Evolutionary conservation across 2,329 filamentous ascomycete species (phyloP), one percentile per base, ranked within the genome.

Genomic region (Epicoccum sorghinum): DNA sequence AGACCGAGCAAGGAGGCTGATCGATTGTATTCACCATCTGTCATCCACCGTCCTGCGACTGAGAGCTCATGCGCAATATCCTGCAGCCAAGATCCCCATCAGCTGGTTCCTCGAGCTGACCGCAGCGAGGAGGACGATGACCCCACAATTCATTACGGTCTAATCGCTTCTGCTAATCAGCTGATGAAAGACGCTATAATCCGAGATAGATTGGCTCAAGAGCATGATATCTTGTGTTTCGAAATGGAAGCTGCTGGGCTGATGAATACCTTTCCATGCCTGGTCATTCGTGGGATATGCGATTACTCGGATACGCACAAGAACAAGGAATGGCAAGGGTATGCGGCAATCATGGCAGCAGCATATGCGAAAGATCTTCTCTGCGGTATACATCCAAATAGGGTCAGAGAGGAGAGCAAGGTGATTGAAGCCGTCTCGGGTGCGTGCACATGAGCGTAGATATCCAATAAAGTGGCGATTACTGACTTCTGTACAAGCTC

Each of bases 131-230:
- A 39, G 3, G 38, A 52, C 2, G 39, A 56, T 8, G 32, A 39
- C 10, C 42, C 47, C 3, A 33, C 30, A 7, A 35, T 56, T n/a
- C 42, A 48, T 18, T 36, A 48, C 12, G 53, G 53, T 10, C 3
- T 52, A 2, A 48, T 56, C 32, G 47, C 53, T 37, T 56, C 53
- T 14, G 53, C n/a, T 7, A 47, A 56, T 14, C 43, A 45, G 12
- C n/a, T 52, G 3, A 48, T 56, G 47, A 56, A 48, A 22, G 37
- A 52, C 25, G 53, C 47, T 4, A 3, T 29, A 5, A 2, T 44
- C 14, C 35, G 53, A 4, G 53, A 56, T 9, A 29, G 18, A 14
- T 9, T 38, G 2, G 22, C 44, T 13, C 3, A 23, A 9, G 14
- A 39, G 13, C 1, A 22, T 1, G 43, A 24, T n/a, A 23, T 53